Evolutionary conservation across 257 asterid genomes (phyloP), one percentile per base, ranked within the genome.

Genomic region (Capsicum baccatum): DNA sequence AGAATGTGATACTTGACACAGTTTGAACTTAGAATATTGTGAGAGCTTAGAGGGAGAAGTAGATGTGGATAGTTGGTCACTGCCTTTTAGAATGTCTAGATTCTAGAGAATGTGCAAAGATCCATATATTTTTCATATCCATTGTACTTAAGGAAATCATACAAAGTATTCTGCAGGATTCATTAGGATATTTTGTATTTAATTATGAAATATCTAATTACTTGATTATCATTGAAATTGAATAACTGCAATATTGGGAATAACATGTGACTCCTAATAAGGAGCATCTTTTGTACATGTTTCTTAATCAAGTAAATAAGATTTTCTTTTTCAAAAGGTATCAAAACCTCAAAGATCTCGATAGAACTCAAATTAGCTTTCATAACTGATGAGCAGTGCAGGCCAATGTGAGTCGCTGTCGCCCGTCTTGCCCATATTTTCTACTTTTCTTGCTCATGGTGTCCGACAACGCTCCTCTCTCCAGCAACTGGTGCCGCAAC

Each of bases 11-110:
- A 37, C 57, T 70, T 70, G 79, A 70, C 37, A 15, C 57, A n/a
- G 73, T 66, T 33, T 21, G 70, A 66, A 44, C 57, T 70, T 17
- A 44, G 37, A 70, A 70, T 44, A 44, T 57, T 6, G 79, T 5
- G 37, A 70, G 33, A 70, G 48, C 6, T 47, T 47, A 48, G 39
- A 73, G 12, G 19, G 80, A 48, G 42, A 73, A 73, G 39, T 73
- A 73, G 59, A 73, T 73, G 59, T 19, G 39, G 59, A 47, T 12
- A 19, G 80, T 73, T 73, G 59, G 59, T 73, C 59, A 73, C 39
- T 47, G 80, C 80, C 80, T 73, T 39, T 12, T 73, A 73, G 59
- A 73, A 73, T 73, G 47, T 73, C 39, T 19, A 73, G 37, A 47
- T 47, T 73, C 39, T 48, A 73, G 37, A 47, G n/a, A 47, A 47